Evolutionary conservation across 2,329 filamentous ascomycete species (phyloP).

Genomic region (Alternaria arborescens): DNA sequence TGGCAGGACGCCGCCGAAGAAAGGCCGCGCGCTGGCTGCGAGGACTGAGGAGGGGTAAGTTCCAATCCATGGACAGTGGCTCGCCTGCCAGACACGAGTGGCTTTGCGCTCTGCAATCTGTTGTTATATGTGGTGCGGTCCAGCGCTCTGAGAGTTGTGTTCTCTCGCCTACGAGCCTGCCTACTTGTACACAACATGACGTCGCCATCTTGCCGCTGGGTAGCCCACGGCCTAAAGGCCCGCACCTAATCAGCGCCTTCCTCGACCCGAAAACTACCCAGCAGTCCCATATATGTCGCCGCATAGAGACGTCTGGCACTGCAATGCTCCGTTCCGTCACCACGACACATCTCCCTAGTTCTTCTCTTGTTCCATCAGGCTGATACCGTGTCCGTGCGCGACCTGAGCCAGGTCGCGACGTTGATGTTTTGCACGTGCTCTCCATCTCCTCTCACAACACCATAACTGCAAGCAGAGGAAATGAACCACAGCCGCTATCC

Average conservation of each 20-base stretch:
- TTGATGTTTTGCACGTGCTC: background rate
- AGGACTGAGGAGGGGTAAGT: background rate
- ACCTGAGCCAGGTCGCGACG: no score
- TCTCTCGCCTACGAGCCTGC: background rate
- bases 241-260: background rate
- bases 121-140: constrained; percentile 2
- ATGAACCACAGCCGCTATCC: background rate
- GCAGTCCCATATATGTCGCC: background rate
- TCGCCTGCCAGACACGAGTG: background rate
- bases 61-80: background rate
- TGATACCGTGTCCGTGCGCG: no score
- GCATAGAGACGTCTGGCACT: background rate
- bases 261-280: constrained; percentile 1
- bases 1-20: constrained; percentile 1
- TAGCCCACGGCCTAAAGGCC: background rate
- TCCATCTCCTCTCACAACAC: background rate
- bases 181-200: constrained; percentile 6
- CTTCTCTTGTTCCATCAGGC: no score
- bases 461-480: background rate
- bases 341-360: background rate
- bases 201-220: background rate
- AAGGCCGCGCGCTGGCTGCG: background rate
- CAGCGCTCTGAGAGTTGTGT: background rate
- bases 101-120: background rate
- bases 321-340: background rate